Conservation (phyloP, 2,329 filamentous ascomycete species). For the Pseudogymnoascus sp. region DNA sequence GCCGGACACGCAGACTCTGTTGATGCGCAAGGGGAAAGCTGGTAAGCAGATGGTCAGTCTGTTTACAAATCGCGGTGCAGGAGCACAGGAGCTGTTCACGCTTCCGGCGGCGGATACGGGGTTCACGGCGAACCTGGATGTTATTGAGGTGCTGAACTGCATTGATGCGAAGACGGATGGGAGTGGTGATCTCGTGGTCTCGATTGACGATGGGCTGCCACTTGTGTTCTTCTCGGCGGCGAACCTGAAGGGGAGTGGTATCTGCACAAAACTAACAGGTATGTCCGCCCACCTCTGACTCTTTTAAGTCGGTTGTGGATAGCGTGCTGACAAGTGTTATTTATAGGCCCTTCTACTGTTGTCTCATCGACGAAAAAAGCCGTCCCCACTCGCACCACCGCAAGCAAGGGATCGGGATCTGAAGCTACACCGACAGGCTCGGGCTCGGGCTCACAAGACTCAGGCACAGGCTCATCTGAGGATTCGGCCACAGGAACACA, state of each 20-base stretch:
- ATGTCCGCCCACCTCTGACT: background rate
- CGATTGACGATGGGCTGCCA: background rate
- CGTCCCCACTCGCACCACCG: background rate
- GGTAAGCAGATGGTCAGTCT: background rate
- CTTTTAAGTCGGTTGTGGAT: background rate
- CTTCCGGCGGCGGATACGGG: background rate
- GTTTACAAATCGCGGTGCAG: background rate
- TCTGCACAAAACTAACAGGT: conserved; percentile 4
- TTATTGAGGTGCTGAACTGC: conserved; percentile 1
- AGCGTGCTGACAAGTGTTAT: background rate
- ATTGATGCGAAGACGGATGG: conserved; percentile 3
- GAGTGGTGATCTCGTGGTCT: background rate
- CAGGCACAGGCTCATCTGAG: background rate
- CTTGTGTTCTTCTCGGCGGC: background rate
- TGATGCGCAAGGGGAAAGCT: background rate
- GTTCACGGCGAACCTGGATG: conserved; percentile 1
- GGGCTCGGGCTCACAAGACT: background rate
- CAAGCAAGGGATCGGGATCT: background rate
- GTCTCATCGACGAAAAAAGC: background rate
- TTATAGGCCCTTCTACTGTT: conserved; percentile 1
- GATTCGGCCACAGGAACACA: background rate
- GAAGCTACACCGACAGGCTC: background rate
- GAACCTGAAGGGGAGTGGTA: conserved; percentile 3
- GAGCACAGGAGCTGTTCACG: background rate
- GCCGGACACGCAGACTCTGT: background rate